These are phyloP conservation scores for Arabis alpina DNA, from an alignment of 345 rosid genomes.

Conservation along the genomic window DNA sequence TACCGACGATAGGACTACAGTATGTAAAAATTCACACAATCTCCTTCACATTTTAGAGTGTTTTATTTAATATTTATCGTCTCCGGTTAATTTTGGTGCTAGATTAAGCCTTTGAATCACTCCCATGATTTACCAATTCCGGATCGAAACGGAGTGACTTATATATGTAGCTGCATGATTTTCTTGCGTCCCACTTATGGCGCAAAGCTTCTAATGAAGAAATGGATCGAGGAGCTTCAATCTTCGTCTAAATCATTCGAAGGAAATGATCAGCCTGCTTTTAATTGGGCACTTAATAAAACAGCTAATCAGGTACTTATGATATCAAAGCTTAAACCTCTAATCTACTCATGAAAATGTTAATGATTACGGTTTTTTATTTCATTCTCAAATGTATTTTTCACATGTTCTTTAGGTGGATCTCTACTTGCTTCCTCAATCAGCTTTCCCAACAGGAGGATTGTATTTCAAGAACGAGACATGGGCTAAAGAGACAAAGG, in stretches of 20 bases:
- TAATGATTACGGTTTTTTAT: too few relatives aligned
- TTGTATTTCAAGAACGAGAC: slow-evolving; percentile 75
- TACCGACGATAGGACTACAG: slow-evolving; percentile 79
- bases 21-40: slow-evolving; percentile 39
- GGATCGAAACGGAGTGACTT: slow-evolving; percentile 7
- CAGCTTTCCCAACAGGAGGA: slow-evolving; percentile 91
- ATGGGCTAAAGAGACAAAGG: slow-evolving; percentile 88
- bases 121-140: slow-evolving; percentile 6
- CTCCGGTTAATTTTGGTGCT: neutral
- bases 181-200: slow-evolving; percentile 28
- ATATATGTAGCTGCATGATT: slow-evolving; percentile 29
- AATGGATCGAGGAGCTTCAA: slow-evolving; percentile 35
- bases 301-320: slow-evolving; percentile 48
- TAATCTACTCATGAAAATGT: too few relatives aligned
- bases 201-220: slow-evolving; percentile 32
- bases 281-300: slow-evolving; percentile 49
- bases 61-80: neutral
- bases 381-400: too few relatives aligned
- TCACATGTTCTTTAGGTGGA: slow-evolving; percentile 52
- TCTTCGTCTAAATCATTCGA: too few relatives aligned
- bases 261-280: slow-evolving; percentile 77
- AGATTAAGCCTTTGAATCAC: slow-evolving; percentile 31
- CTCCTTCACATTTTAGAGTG: neutral
- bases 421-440: slow-evolving; percentile 77
- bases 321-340: too few relatives aligned